Evolutionary conservation across 371 early-diverging fungal genomes (phyloP).

Genomic region (Syncephalis plumigaleata): DNA sequence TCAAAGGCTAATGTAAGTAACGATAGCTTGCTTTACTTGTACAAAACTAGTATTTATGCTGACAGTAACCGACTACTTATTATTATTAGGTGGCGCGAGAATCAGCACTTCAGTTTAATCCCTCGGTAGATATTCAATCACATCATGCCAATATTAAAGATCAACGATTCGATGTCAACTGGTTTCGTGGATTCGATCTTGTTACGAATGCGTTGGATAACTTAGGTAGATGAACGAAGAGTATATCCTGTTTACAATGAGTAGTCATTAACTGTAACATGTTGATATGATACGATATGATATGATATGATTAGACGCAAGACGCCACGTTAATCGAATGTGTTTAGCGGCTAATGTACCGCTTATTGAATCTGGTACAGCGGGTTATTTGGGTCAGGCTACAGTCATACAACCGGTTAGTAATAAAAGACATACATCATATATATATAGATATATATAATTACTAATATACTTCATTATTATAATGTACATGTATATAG

Average conservation of each 20-base stretch:
- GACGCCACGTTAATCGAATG: conserved; percentile 92
- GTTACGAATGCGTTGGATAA: conserved; percentile 98
- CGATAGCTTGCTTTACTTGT: background rate
- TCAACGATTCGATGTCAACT: conserved; percentile 58
- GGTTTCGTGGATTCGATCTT: conserved; percentile 85
- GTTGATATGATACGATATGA: no score
- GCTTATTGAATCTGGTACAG: conserved; percentile 93
- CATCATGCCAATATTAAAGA: conserved; percentile 78
- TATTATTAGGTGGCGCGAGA: conserved; percentile 55
- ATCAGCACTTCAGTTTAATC: conserved; percentile 69
- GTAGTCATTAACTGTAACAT: conserved; percentile 1
- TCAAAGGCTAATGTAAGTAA: conserved; percentile 66
- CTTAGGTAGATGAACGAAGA: conserved; percentile 57
- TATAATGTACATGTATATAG: conserved; percentile 9
- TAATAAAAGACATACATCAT: background rate
- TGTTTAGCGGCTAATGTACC: conserved; percentile 80
- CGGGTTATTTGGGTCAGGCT: conserved; percentile 94
- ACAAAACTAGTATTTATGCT: background rate
- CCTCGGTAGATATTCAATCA: conserved; percentile 49
- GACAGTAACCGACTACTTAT: no score
- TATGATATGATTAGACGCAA: conserved; percentile 76
- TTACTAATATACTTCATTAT: conserved; percentile 9
- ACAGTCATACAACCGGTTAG: conserved; percentile 61
- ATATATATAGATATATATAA: background rate
- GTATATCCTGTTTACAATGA: background rate